Percentiles rank a stretch among this genome's conserved stretches.
Conservation (phyloP, 441 rosid genomes). For the Populus hybrid region DNA sequence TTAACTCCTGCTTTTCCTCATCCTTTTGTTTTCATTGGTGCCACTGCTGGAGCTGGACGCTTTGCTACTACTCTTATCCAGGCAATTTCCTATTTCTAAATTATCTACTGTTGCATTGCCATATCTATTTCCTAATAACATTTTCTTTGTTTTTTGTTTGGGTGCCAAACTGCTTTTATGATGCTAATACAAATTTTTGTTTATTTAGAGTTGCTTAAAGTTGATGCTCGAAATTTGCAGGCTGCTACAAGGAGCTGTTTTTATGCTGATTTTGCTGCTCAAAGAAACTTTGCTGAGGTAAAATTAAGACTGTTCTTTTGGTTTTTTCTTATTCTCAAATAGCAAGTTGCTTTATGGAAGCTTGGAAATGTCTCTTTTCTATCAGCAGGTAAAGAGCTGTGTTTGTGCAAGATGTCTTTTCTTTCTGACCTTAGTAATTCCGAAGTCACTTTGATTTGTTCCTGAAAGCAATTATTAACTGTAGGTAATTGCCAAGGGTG, state of each 20-base stretch:
- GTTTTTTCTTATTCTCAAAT: conserved; percentile 3
- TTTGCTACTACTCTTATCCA: conserved; percentile 92
- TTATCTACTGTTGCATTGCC: not conserved
- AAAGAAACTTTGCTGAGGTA: conserved; percentile 98
- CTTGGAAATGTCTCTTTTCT: not conserved
- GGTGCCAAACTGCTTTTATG: too few species aligned
- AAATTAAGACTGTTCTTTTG: conserved; percentile 7
- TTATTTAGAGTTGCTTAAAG: conserved; percentile 21
- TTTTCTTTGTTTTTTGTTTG: too few species aligned
- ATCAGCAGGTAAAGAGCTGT: not conserved
- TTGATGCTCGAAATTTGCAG: conserved; percentile 36
- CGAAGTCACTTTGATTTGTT: not conserved
- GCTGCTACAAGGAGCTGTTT: conserved; percentile 95
- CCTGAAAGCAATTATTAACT: conserved; percentile 21
- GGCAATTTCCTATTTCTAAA: conserved; percentile 27
- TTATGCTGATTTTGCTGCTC: conserved; percentile 97
- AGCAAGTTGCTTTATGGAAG: not conserved
- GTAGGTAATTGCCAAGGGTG: conserved; percentile 96
- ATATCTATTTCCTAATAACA: too few species aligned
- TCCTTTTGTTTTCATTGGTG: conserved; percentile 71
- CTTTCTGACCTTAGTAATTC: too few species aligned
- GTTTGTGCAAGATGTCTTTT: not conserved
- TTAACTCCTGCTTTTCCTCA: conserved; percentile 86
- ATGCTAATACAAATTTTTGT: too few species aligned
- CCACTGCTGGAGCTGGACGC: conserved; percentile 86